These are phyloP conservation scores for Globisporangium okanoganense DNA, from an alignment of 352 stramenopile genomes.

Conservation along the genomic window DNA sequence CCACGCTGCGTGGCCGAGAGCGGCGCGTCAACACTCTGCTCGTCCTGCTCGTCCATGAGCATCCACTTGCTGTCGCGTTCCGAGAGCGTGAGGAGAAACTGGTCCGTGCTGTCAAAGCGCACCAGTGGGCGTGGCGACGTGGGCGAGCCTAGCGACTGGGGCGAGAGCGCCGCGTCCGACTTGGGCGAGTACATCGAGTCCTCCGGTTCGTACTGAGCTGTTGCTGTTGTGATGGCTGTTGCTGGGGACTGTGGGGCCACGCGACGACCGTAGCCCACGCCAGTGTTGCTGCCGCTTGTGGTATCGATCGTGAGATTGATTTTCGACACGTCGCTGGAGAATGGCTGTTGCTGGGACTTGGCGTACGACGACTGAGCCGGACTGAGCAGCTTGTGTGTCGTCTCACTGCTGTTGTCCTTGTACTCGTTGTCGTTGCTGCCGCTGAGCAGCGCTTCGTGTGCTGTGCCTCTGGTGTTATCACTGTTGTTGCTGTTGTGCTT, in stretches of 20 bases:
- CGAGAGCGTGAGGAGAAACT: conserved; percentile 59
- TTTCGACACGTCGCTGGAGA: conserved; percentile 23
- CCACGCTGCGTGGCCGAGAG: conserved; percentile 9
- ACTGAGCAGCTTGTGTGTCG: background rate
- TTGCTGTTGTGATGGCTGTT: background rate
- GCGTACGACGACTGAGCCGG: background rate
- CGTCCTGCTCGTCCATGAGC: conserved; percentile 46
- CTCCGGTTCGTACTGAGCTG: conserved; percentile 6
- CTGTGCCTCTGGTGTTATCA: conserved; percentile 12
- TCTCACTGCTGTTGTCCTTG: conserved; percentile 10
- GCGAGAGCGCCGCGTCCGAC: conserved; percentile 50
- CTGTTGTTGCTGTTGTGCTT: conserved; percentile 24
- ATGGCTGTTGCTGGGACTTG: conserved; percentile 29
- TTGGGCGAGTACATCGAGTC: conserved; percentile 52
- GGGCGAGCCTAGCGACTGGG: conserved; percentile 52
- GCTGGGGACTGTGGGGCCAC: conserved; percentile 8
- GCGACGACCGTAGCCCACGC: conserved; percentile 5
- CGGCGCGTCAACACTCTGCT: conserved; percentile 13
- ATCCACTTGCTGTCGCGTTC: conserved; percentile 67
- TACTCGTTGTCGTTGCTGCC: conserved; percentile 7
- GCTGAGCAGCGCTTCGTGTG: conserved; percentile 32
- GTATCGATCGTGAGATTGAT: conserved; percentile 46
- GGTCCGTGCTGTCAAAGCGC: conserved; percentile 78
- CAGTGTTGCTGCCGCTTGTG: conserved; percentile 9
- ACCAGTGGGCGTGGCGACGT: conserved; percentile 49